A percentile compares a stretch with the other conserved stretches of the same genome.
Conservation (phyloP, 2,329 filamentous ascomycete genomes). For the Exophiala sideris region DNA sequence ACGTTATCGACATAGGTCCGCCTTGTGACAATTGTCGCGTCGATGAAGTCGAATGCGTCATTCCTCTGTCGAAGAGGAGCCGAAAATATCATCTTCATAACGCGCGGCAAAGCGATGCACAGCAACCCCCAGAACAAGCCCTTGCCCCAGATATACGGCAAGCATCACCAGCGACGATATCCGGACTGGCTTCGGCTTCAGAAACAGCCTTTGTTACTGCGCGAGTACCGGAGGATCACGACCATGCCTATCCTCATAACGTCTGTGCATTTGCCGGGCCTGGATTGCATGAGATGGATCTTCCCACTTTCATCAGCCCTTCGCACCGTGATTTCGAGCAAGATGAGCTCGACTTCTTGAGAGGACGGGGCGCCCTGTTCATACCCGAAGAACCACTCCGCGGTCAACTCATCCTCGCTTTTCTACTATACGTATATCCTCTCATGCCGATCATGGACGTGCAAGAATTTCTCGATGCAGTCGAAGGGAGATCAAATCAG, state of each 20-base stretch:
- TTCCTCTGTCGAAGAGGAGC: background rate
- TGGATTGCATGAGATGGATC: background rate
- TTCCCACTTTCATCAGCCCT: conserved; percentile 3
- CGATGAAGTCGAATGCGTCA: background rate
- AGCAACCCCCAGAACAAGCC: background rate
- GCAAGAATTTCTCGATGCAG: conserved; percentile 4
- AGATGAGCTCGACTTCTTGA: conserved; percentile 4
- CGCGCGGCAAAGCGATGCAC: background rate
- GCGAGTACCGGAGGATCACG: conserved; percentile 62
- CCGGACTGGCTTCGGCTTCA: conserved; percentile 37
- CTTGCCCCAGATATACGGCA: background rate
- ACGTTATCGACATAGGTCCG: background rate
- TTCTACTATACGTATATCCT: conserved; percentile 83
- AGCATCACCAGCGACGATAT: background rate
- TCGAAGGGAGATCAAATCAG: conserved; percentile 66
- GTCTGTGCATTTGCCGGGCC: background rate
- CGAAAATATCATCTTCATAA: conserved; percentile 1
- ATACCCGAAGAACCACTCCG: conserved; percentile 68
- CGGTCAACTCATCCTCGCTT: conserved; percentile 74
- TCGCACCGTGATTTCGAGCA: background rate
- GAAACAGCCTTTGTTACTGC: background rate
- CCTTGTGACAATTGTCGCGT: conserved; percentile 5
- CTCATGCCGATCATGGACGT: conserved; percentile 81
- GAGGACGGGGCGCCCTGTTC: conserved; percentile 63
- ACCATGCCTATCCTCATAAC: conserved; percentile 54